phyloP scores from a whole-genome alignment of 768 basidiomycete species.

The Trametes cinnabarina region DNA sequence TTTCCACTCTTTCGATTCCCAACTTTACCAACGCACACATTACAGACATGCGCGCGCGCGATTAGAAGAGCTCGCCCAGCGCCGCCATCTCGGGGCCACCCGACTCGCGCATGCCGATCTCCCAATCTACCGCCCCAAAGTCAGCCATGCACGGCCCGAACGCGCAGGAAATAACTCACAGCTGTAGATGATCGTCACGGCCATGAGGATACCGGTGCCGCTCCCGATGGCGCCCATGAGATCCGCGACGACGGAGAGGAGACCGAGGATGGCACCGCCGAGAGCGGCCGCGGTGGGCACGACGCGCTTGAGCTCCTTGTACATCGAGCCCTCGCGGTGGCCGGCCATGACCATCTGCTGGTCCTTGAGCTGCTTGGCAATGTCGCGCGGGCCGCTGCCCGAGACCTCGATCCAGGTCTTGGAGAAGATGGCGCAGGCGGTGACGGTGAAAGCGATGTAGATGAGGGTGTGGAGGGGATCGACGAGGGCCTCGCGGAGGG shows the following conservation, averaged over 20 bases:
- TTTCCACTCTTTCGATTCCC: neutral
- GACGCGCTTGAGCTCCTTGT: slow-evolving; percentile 97
- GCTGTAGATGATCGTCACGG: slow-evolving; percentile 96
- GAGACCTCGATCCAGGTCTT: slow-evolving; percentile 99
- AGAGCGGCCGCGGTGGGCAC: slow-evolving; percentile 98
- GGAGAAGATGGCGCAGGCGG: slow-evolving; percentile 94
- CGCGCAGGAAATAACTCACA: slow-evolving; percentile 31
- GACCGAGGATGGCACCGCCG: slow-evolving; percentile 93
- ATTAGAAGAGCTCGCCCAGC: slow-evolving; percentile 72
- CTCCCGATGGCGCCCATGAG: slow-evolving; percentile 95
- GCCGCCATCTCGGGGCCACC: slow-evolving; percentile 82
- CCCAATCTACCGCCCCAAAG: slow-evolving; percentile 66
- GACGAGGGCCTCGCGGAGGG: slow-evolving; percentile 77
- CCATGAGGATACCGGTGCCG: slow-evolving; percentile 96
- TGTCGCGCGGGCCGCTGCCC: slow-evolving; percentile 90
- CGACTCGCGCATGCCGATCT: slow-evolving; percentile 89
- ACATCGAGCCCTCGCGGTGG: slow-evolving; percentile 97
- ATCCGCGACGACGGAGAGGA: slow-evolving; percentile 89
- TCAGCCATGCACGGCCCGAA: neutral
- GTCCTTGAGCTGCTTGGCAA: slow-evolving; percentile 98
- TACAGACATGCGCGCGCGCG: neutral
- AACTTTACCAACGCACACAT: neutral
- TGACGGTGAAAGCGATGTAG: slow-evolving; percentile 90
- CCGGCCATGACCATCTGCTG: slow-evolving; percentile 92
- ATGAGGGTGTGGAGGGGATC: slow-evolving; percentile 93